Evolutionary conservation across 495 filamentous ascomycete genomes (phyloP), one percentile per base, ranked within the genome.

Genomic region (Diplogelasinospora grovesii): DNA sequence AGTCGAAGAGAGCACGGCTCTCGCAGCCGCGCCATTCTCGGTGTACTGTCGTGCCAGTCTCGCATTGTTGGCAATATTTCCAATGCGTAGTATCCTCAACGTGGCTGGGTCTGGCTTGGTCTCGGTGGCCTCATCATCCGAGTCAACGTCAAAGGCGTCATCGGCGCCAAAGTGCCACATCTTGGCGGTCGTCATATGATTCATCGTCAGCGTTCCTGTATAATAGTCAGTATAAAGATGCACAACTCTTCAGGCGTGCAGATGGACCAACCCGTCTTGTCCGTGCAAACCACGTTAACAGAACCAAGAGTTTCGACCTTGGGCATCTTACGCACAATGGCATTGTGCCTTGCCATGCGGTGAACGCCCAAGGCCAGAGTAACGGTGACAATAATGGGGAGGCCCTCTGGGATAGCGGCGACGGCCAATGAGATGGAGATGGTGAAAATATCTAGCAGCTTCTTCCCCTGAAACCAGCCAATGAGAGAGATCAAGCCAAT

Each of bases 231-330:
- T 18, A 16, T 14, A 15, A 11, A 22, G 31, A 5, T 33, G 34
- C 30, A 9, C 3, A 1, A 15, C 4, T 53, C 5, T 20, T 9
- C 14, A 13, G 34, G 7, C 5, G 26, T 24, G 15, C 5, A 22
- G n/a, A 6, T 19, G 27, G 7, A 24, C 13, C 22, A 35, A 76
- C 78, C 83, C 14, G 92, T 99, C 66, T 99, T 99, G 65, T 99
- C 92, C 56, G 86, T 95, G 66, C 92, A 99, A 20, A 99, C 85
- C 32, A 99, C 92, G 59, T 96, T 97, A 22, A 99, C 92, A 29
- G 86, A 94, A 14, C 93, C 92, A n/a, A 99, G 67, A 4, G 92
- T 97, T 52, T 99, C 92, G 3, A 99, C 92, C 58, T 89, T 95
- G 10, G 92, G 92, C 52, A 99, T 82, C 57, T 82, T 83, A 45